These are phyloP conservation scores for Globisporangium abappressorium DNA, from an alignment of 352 stramenopile genomes.

Conservation along the genomic window DNA sequence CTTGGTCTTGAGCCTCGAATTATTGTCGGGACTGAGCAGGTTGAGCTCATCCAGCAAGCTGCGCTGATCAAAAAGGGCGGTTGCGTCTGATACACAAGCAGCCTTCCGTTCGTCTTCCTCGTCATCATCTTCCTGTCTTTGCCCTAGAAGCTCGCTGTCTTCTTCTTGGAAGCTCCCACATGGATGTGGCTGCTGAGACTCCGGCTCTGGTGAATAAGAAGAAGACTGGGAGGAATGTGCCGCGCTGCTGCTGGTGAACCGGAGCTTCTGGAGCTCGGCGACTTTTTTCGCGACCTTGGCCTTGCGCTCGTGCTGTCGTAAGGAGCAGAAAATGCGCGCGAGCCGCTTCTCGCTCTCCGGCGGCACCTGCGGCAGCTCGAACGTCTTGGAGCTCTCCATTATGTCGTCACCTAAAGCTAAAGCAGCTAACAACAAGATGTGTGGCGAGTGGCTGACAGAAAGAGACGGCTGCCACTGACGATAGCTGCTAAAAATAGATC, in stretches of 20 bases:
- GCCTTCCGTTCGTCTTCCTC: constrained; percentile 13
- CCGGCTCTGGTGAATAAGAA: not conserved
- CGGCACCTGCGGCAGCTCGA: constrained; percentile 26
- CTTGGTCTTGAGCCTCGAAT: not conserved
- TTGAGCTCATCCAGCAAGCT: constrained; percentile 32
- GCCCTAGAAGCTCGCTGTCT: not conserved
- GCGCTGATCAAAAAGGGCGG: constrained; percentile 18
- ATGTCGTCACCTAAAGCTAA: not conserved
- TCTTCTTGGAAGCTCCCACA: constrained; percentile 9
- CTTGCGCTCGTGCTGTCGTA: constrained; percentile 62
- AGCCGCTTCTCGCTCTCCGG: constrained; percentile 46
- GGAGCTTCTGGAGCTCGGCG: constrained; percentile 30
- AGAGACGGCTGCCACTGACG: not conserved
- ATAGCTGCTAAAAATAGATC: not conserved
- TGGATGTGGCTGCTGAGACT: not conserved
- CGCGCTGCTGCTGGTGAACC: not conserved
- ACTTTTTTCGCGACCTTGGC: constrained; percentile 31
- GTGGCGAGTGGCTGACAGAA: not conserved
- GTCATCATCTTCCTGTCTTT: constrained; percentile 10
- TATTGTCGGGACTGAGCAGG: constrained; percentile 15
- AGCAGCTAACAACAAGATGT: not conserved
- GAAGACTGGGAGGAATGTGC: not conserved
- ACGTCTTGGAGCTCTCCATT: constrained; percentile 22
- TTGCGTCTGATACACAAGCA: not conserved
- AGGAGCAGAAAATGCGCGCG: constrained; percentile 47